A percentile compares a stretch with the other conserved stretches of the same genome.
Evolutionary conservation across 768 basidiomycete species (phyloP).

Genomic region (Tylopilus intermedius): DNA sequence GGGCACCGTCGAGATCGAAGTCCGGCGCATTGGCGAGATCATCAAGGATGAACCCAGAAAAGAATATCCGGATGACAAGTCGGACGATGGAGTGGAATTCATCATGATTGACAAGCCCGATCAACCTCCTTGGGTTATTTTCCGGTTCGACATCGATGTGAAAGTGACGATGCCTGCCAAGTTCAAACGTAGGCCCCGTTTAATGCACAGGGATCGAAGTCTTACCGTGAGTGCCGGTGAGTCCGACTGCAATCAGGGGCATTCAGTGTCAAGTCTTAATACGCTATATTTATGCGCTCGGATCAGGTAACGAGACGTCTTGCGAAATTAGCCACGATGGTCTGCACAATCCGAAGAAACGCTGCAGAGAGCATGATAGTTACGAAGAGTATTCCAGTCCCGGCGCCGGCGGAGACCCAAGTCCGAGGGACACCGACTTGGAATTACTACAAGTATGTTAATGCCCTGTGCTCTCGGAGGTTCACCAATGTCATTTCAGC

Average conservation of each 20-base stretch:
- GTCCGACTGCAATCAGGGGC: not conserved
- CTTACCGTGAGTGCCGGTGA: not conserved
- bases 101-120: conserved; percentile 13
- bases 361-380: not conserved
- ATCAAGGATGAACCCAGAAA: not conserved
- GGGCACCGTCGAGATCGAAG: conserved; percentile 10
- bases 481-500: not conserved
- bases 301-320: not conserved
- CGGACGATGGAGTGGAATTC: conserved; percentile 1
- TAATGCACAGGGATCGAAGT: not conserved
- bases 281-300: not conserved
- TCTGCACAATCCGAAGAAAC: not conserved
- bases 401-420: not conserved
- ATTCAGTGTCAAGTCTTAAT: not conserved
- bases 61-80: not conserved
- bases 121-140: conserved; percentile 11
- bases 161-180: not conserved
- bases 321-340: not conserved
- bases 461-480: not conserved
- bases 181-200: not conserved
- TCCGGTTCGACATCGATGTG: conserved; percentile 7
- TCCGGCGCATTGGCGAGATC: conserved; percentile 14
- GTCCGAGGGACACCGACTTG: not conserved
- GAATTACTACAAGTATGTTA: conserved; percentile 2
- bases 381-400: not conserved